Percentiles rank a stretch among this genome's conserved stretches.
Evolutionary conservation across 768 basidiomycete genomes (phyloP).

Genomic region (Lactifluus volemus): DNA sequence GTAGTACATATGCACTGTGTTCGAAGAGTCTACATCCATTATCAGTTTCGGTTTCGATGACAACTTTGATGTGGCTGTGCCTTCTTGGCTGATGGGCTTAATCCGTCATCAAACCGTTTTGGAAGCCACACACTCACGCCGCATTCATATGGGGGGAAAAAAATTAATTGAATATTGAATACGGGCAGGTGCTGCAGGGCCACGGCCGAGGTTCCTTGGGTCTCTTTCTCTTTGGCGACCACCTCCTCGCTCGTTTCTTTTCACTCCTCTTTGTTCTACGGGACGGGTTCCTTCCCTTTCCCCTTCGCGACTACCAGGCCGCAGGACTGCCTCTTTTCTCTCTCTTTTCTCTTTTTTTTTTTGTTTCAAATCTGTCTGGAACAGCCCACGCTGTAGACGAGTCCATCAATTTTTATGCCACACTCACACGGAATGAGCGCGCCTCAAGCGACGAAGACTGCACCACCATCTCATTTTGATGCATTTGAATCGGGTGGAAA

Average conservation of each 20-base stretch:
- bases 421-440: neutral
- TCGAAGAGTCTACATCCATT: too few species aligned
- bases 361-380: conserved; percentile 22
- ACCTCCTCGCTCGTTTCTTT: neutral
- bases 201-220: too few species aligned
- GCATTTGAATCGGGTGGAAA: neutral
- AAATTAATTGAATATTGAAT: too few species aligned
- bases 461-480: neutral
- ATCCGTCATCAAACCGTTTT: too few species aligned
- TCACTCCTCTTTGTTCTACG: neutral
- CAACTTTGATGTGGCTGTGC: neutral
- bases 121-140: too few species aligned
- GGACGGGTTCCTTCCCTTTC: conserved; percentile 18
- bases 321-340: conserved; percentile 27
- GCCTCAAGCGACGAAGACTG: neutral
- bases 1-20: too few species aligned
- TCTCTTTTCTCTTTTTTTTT: neutral
- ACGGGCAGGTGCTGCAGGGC: too few species aligned
- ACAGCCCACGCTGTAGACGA: conserved; percentile 21
- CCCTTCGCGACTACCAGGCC: conserved; percentile 22
- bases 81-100: neutral
- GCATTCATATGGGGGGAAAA: too few species aligned
- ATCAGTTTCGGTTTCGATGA: neutral
- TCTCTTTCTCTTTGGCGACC: neutral
- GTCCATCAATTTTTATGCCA: neutral